A percentile compares a stretch with the other conserved stretches of the same genome.
phyloP scores from a whole-genome alignment of 345 rosid genomes.

The Salix exigua region DNA sequence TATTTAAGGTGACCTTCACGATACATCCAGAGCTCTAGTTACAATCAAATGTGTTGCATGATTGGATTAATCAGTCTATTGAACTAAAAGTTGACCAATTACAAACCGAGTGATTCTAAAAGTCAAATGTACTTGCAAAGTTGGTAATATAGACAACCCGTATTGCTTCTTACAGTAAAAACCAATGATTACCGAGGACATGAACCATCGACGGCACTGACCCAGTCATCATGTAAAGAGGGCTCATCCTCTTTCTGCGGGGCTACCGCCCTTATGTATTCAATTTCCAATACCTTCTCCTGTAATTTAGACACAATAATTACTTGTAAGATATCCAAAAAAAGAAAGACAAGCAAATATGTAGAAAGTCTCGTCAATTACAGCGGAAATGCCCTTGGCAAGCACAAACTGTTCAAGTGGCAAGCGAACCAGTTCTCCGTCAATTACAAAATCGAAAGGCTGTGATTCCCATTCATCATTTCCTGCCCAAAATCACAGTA shows the following conservation, averaged over 20 bases:
- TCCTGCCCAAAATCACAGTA: constrained; percentile 35
- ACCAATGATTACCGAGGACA: constrained; percentile 46
- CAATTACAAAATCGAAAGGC: constrained; percentile 83
- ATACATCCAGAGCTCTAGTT: neutral
- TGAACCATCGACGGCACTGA: constrained; percentile 84
- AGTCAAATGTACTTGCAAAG: too few relatives aligned
- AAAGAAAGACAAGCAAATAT: neutral
- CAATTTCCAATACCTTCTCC: constrained; percentile 91
- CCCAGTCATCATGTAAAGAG: constrained; percentile 94
- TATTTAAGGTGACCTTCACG: neutral
- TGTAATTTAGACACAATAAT: constrained; percentile 22
- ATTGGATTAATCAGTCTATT: neutral
- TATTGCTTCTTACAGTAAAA: neutral
- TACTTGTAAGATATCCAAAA: neutral
- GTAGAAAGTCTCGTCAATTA: constrained; percentile 21
- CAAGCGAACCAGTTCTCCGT: constrained; percentile 93
- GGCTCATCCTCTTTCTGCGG: constrained; percentile 80
- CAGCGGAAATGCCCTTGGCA: constrained; percentile 86
- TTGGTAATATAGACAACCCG: too few relatives aligned
- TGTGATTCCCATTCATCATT: constrained; percentile 63
- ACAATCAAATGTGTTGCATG: neutral
- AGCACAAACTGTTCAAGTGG: constrained; percentile 80
- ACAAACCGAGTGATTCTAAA: too few relatives aligned
- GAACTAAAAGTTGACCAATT: neutral
- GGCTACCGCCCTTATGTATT: constrained; percentile 77